Evolutionary conservation across 2,329 filamentous ascomycete genomes (phyloP).

Genomic region (Pezicula radicicola): DNA sequence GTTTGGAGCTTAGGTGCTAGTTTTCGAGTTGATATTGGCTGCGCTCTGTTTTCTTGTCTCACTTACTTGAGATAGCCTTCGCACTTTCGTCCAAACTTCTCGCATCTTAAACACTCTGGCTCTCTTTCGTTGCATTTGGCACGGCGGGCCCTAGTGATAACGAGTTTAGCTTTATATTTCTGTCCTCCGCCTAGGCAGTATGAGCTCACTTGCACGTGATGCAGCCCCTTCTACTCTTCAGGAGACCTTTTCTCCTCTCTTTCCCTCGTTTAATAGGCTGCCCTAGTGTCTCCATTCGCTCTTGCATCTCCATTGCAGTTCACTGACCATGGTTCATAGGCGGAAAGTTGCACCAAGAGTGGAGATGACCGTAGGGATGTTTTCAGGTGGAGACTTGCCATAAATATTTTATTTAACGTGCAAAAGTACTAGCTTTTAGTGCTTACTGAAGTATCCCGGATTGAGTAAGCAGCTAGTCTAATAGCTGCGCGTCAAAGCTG

Average conservation of each 20-base stretch:
- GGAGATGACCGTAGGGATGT: no score
- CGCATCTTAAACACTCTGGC: constrained; percentile 54
- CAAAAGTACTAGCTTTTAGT: no score
- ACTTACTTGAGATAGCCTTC: constrained; percentile 44
- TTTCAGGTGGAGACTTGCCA: no score
- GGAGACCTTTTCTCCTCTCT: background rate
- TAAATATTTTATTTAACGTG: no score
- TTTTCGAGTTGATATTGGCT: background rate
- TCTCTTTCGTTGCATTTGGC: constrained; percentile 63
- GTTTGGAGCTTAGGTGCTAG: background rate
- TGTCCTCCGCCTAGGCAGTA: background rate
- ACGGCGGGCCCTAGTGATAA: constrained; percentile 32
- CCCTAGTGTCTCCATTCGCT: background rate
- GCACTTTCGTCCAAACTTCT: constrained; percentile 53
- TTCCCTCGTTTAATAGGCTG: background rate
- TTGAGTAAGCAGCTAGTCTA: no score
- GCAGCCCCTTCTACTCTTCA: background rate
- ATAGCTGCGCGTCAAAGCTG: no score
- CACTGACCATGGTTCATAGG: no score
- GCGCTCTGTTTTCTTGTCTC: no score
- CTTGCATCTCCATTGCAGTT: background rate
- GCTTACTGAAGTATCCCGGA: no score
- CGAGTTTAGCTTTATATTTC: background rate
- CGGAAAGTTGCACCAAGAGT: no score
- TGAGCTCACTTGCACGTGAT: background rate